Conservation (phyloP, 345 rosid genomes). For the Lagerstroemia speciosa region DNA sequence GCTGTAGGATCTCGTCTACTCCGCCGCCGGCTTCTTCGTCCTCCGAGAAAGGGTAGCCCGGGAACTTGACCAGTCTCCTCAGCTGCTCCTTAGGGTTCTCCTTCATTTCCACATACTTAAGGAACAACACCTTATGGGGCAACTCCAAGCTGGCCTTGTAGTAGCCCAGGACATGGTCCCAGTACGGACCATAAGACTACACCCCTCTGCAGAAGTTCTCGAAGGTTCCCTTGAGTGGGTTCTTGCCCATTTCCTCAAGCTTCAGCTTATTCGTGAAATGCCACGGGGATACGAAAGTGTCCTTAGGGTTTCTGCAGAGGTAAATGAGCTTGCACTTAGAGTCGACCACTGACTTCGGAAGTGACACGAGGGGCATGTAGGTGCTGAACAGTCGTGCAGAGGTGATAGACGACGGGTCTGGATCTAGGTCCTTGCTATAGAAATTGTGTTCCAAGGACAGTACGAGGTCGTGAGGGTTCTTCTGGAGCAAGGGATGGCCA, state of each 20-base stretch:
- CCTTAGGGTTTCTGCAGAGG: no score
- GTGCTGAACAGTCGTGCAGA: no score
- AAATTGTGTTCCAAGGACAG: no score
- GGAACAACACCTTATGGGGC: conserved; percentile 5
- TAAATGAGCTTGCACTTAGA: no score
- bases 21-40: not conserved
- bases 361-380: no score
- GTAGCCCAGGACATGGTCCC: conserved; percentile 11
- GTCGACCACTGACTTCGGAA: no score
- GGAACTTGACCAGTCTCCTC: not conserved
- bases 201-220: conserved; percentile 3
- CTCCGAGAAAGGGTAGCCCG: conserved; percentile 5
- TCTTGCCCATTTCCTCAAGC: not conserved
- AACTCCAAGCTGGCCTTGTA: conserved; percentile 2
- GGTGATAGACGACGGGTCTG: no score
- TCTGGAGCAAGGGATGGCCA: no score
- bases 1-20: not conserved
- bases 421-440: no score
- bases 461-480: no score
- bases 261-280: not conserved
- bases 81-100: not conserved
- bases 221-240: not conserved
- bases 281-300: conserved; percentile 1
- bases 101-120: conserved; percentile 8
- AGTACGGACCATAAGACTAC: not conserved